These are phyloP conservation scores for Exophiala spinifera DNA, from an alignment of 2,329 filamentous ascomycete species.

Conservation along the genomic window DNA sequence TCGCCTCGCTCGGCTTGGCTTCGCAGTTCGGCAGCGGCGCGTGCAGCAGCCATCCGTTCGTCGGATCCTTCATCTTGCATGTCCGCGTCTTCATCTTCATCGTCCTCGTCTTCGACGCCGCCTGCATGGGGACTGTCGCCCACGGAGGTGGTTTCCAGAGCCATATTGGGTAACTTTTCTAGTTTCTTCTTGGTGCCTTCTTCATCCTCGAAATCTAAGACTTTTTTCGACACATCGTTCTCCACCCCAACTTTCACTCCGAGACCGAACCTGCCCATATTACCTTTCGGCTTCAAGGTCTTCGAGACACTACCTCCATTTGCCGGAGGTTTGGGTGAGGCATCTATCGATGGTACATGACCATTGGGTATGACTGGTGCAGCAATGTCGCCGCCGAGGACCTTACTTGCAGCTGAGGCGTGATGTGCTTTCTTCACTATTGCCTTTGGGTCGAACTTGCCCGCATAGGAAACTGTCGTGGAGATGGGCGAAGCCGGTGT, in stretches of 20 bases:
- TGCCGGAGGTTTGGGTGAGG: slow-evolving; percentile 38
- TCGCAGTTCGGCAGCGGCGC: slow-evolving; percentile 80
- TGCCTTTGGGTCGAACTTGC: slow-evolving; percentile 83
- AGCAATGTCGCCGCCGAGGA: slow-evolving; percentile 54
- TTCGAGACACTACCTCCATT: slow-evolving; percentile 32
- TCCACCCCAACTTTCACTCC: slow-evolving; percentile 64
- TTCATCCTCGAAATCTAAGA: slow-evolving; percentile 83
- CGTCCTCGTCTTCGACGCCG: slow-evolving; percentile 59
- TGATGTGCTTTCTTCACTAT: slow-evolving; percentile 75
- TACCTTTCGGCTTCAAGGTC: slow-evolving; percentile 63
- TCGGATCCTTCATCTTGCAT: slow-evolving; percentile 77
- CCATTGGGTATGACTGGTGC: slow-evolving; percentile 45
- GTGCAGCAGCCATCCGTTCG: slow-evolving; percentile 78
- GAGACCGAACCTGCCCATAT: slow-evolving; percentile 82
- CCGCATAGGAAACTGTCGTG: slow-evolving; percentile 58
- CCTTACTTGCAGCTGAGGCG: slow-evolving; percentile 48
- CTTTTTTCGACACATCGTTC: slow-evolving; percentile 68
- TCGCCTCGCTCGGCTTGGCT: slow-evolving; percentile 38
- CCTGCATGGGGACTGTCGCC: slow-evolving; percentile 60
- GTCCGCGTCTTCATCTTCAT: slow-evolving; percentile 71
- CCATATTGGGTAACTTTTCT: slow-evolving; percentile 78
- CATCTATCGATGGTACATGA: slow-evolving; percentile 40
- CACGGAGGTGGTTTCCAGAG: slow-evolving; percentile 49
- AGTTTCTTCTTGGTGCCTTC: slow-evolving; percentile 83
- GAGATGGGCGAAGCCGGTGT: slow-evolving; percentile 49